Evolutionary conservation across 305 asterid species (phyloP), one percentile per base, ranked within the genome.

Genomic region (Nicotiana rustica): DNA sequence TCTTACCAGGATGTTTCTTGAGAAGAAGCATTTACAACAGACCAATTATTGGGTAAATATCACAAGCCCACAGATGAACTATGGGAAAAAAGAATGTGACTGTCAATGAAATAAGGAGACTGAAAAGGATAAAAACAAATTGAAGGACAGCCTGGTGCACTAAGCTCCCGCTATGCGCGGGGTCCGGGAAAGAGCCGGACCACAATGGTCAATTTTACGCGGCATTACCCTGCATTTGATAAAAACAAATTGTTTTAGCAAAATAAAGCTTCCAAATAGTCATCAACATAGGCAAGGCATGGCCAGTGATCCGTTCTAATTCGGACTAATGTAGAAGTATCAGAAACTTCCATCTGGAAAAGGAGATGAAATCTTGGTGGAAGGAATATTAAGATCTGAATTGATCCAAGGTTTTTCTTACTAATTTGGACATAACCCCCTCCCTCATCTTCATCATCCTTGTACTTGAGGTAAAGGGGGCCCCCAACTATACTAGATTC

Each of bases 291-390:
- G 86, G 99, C 99, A 38, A 95, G 88, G 87, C 99, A 94, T 17
- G 98, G 98, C 99, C 99, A 95, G 78, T 95, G 95, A 86, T 95
- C 99, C 18, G 98, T 95, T 88, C 97, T 90, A 82, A 95, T 91
- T 87, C 98, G 91, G 68, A 91, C 96, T 6, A 95, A 92, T 19
- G 99, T 94, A 2, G 98, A 92, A 69, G 81, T 82, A 77, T 89
- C 93, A 70, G 84, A 87, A 62, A 95, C 88, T 91, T 95, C 99
- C 98, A 95, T 92, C 83, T 89, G 97, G 56, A 95, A 93, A 83
- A 95, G 96, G 56, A 95, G 95, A 88, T 95, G 99, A 80, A 91
- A 94, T 84, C 97, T 93, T 62, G 99, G 99, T 13, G 98, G 99
- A 60, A 95, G 97, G 89, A 94, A 95, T 82, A 95, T 93, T 89